Conservation (phyloP, 2,329 filamentous ascomycete genomes). For the Penicillium janthinellum region DNA sequence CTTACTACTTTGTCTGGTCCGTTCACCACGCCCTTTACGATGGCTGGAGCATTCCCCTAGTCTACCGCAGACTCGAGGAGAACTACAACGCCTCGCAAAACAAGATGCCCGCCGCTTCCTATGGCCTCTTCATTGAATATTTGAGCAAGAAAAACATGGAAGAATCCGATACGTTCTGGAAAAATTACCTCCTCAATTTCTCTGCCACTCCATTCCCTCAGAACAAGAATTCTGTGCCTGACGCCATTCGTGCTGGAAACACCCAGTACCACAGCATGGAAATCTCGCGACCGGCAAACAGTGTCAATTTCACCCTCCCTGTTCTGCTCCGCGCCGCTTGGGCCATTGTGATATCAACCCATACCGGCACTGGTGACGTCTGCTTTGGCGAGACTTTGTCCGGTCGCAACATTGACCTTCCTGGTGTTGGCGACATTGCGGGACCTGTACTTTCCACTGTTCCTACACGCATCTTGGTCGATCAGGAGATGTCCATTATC, state of each 20-base stretch:
- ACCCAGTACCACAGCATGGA: constrained; percentile 28
- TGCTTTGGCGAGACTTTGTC: constrained; percentile 59
- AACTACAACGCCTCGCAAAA: constrained; percentile 30
- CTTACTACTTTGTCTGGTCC: constrained; percentile 50
- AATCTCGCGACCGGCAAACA: constrained; percentile 22
- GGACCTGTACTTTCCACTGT: constrained; percentile 46
- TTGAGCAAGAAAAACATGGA: constrained; percentile 30
- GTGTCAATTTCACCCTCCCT: constrained; percentile 46
- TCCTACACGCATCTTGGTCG: constrained; percentile 44
- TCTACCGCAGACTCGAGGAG: constrained; percentile 41
- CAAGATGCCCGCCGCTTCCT: constrained; percentile 22
- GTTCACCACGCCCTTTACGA: constrained; percentile 58
- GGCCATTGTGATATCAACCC: constrained; percentile 53
- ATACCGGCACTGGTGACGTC: constrained; percentile 51
- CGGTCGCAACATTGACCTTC: constrained; percentile 55
- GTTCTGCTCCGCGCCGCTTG: constrained; percentile 56
- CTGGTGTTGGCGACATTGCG: constrained; percentile 51
- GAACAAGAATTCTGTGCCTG: constrained; percentile 23
- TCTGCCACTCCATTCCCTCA: constrained; percentile 34
- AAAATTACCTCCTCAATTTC: constrained; percentile 30
- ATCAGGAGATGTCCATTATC: constrained; percentile 38
- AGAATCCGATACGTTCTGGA: constrained; percentile 38
- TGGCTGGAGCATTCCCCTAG: constrained; percentile 48
- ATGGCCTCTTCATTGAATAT: constrained; percentile 37
- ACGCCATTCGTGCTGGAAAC: constrained; percentile 29